Base-by-base conservation (phyloP, 495 filamentous ascomycete species). In the Choiromyces venosus region DNA sequence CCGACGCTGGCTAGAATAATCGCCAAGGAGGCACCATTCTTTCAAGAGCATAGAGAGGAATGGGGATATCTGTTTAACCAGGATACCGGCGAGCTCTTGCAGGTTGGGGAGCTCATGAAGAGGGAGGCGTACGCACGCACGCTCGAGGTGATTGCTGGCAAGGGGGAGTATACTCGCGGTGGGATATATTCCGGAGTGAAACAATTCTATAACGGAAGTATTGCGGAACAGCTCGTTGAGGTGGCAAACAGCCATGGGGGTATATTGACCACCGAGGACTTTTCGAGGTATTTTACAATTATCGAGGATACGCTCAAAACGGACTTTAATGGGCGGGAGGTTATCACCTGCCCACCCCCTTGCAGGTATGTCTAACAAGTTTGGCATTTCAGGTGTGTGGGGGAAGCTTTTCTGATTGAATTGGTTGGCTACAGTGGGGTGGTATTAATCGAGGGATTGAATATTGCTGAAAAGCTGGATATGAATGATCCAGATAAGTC, bases 381-480 rank as follows among this genome's bases (percentile, higher is more conserved):
- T 7, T 18, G 37, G 29, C 46, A 10, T 69, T 33, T 33, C 12
- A 25, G 52, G 25, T 61, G 25, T 33, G 4, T 61, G 12, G 52
- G 52, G 29, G 21, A n/a, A 42, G 44, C 39, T 14, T 25, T 69
- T 56, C 76, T 79, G 67, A 78, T 64, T 14, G 52, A 61, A 61
- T 33, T 42, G 16, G 4, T 37, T 61, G 40, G 12, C 14, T 40
- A 25, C 38, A 82, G 80, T 67, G 80, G 80, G 35, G 69, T 46
- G 25, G 80, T 77, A 7, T 68, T 81, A n/a, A 46, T 81, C 12
- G 80, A 81, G 69, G 80, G 76, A 14, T 72, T 81, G 35, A 81
- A 81, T 66, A 81, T 81, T 40, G 80, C 76, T 35, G 80, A 81
- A 70, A 70, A 56, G 7, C 52, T 81, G 8, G 42, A 77, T 66